Evolutionary conservation across 2,329 filamentous ascomycete genomes (phyloP).

Genomic region (Aspergillus piperis): DNA sequence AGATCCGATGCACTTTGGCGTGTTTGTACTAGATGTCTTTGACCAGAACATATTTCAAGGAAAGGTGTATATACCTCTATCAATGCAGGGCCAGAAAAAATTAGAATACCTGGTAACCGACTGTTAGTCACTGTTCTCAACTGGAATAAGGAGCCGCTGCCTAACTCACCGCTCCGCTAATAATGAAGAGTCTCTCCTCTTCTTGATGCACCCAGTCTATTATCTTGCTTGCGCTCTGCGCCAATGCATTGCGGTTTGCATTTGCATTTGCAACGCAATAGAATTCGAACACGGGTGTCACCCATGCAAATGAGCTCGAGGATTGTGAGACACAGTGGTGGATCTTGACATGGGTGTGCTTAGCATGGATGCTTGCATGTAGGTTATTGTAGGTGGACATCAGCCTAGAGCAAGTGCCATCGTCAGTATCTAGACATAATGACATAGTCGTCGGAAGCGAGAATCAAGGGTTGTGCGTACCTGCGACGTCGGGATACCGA

Average conservation of each 20-base stretch:
- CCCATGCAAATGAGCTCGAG: slow-evolving; percentile 81
- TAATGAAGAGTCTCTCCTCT: slow-evolving; percentile 93
- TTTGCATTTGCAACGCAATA: slow-evolving; percentile 88
- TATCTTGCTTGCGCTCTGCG: slow-evolving; percentile 83
- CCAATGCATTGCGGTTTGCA: slow-evolving; percentile 64
- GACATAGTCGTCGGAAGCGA: not conserved
- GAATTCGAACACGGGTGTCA: slow-evolving; percentile 86
- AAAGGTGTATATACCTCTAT: not conserved
- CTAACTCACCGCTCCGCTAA: slow-evolving; percentile 79
- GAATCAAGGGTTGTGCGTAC: slow-evolving; percentile 34
- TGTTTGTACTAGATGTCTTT: not conserved
- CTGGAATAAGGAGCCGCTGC: too few species aligned
- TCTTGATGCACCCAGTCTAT: slow-evolving; percentile 90
- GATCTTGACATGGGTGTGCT: slow-evolving; percentile 81
- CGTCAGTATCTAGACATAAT: not conserved
- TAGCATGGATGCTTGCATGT: slow-evolving; percentile 81
- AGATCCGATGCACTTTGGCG: too few species aligned
- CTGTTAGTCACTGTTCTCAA: not conserved
- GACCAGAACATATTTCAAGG: not conserved
- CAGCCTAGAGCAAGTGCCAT: slow-evolving; percentile 49
- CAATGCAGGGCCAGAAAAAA: not conserved
- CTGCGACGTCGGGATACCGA: slow-evolving; percentile 63
- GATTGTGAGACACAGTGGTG: slow-evolving; percentile 76
- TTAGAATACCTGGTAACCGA: slow-evolving; percentile 13
- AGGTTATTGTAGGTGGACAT: slow-evolving; percentile 84